These are phyloP conservation scores for Hymenoscyphus fraxineus DNA, from an alignment of 2,329 filamentous ascomycete genomes.

Conservation along the genomic window DNA sequence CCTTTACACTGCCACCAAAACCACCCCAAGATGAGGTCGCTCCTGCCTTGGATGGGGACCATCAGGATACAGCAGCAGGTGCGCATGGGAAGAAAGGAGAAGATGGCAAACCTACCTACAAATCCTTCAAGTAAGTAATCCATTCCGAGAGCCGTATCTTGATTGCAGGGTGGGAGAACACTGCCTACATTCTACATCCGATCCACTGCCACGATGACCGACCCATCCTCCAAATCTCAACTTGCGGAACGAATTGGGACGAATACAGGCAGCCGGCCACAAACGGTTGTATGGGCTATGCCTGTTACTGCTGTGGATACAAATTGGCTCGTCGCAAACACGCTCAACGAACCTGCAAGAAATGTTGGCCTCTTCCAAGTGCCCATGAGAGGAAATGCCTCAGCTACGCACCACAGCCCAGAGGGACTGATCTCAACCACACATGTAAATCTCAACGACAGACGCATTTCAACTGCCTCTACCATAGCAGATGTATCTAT, in stretches of 20 bases:
- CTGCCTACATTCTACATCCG: neutral
- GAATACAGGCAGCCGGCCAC: neutral
- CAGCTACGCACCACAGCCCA: neutral
- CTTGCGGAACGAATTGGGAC: neutral
- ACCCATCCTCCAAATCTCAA: neutral
- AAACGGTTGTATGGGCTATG: neutral
- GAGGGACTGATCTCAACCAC: neutral
- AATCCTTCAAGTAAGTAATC: conserved; percentile 37
- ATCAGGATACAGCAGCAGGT: conserved; percentile 4
- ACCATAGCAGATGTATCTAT: neutral
- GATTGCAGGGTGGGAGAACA: conserved; percentile 2
- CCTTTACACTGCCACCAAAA: conserved; percentile 13
- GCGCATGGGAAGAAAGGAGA: conserved; percentile 9
- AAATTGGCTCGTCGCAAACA: neutral
- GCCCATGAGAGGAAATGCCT: neutral
- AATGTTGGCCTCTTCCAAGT: neutral
- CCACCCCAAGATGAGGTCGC: conserved; percentile 7
- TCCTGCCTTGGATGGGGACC: neutral
- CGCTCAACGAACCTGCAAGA: neutral
- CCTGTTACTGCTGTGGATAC: neutral
- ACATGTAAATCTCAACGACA: neutral
- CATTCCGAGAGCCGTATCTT: neutral
- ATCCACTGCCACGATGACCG: neutral
- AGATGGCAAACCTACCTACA: conserved; percentile 34
- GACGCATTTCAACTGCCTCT: neutral